Percentiles rank a stretch among this genome's conserved stretches.
Conservation (phyloP, 208 protist genomes). For the Leishmania aethiopica region DNA sequence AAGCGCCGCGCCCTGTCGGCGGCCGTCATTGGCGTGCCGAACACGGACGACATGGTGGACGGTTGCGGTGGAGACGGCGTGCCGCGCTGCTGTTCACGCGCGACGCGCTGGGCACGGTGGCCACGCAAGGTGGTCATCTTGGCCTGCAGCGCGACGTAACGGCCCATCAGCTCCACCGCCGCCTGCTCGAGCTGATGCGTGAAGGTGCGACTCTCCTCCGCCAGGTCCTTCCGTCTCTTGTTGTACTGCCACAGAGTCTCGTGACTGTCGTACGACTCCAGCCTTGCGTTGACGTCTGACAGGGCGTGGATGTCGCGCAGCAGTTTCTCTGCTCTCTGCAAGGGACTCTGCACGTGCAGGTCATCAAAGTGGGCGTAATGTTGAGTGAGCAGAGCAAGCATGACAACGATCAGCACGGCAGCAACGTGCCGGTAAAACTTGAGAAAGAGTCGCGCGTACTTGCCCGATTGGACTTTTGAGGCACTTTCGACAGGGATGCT, state of each 20-base stretch:
- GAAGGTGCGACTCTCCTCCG: slow-evolving; percentile 26
- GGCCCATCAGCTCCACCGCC: slow-evolving; percentile 46
- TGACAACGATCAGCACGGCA: slow-evolving; percentile 29
- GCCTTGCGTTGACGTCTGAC: slow-evolving; percentile 7
- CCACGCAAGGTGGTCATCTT: slow-evolving; percentile 53
- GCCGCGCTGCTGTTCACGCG: slow-evolving; percentile 26
- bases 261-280: slow-evolving; percentile 32
- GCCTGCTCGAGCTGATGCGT: slow-evolving; percentile 37
- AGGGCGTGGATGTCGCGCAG: slow-evolving; percentile 23
- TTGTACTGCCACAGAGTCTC: slow-evolving; percentile 32
- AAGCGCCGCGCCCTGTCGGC: background rate
- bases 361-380: background rate
- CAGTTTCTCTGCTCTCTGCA: slow-evolving; percentile 25
- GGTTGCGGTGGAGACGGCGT: slow-evolving; percentile 6
- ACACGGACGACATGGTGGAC: slow-evolving; percentile 16
- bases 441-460: background rate
- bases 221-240: slow-evolving; percentile 21
- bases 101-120: slow-evolving; percentile 43
- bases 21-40: slow-evolving; percentile 8
- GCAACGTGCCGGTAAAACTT: slow-evolving; percentile 17
- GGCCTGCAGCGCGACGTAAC: slow-evolving; percentile 58
- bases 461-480: background rate
- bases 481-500: background rate
- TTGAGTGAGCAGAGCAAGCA: slow-evolving; percentile 21
- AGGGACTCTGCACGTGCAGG: slow-evolving; percentile 1